Conservation (phyloP, 2,329 filamentous ascomycete species). For the Sclerotinia spermophila region DNA sequence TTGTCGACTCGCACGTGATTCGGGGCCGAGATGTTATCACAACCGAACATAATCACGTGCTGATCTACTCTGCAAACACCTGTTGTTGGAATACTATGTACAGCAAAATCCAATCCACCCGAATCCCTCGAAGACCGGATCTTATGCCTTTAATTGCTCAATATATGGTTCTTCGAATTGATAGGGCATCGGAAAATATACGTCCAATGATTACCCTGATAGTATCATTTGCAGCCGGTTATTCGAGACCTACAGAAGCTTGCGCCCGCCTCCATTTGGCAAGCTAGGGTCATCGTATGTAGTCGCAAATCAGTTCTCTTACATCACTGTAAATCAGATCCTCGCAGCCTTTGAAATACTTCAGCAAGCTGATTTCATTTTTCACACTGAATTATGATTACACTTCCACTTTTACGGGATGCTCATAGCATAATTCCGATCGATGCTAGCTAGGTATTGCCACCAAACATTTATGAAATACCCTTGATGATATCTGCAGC, state of each 20-base stretch:
- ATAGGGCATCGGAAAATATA: not conserved
- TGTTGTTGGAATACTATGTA: not conserved
- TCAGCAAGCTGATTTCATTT: not conserved
- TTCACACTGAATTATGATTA: not conserved
- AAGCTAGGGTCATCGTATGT: no score
- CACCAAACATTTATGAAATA: not conserved
- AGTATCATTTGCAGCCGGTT: not conserved
- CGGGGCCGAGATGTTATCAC: not conserved
- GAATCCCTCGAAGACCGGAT: not conserved
- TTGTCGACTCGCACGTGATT: no score
- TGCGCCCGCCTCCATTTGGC: no score
- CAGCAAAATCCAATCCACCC: not conserved
- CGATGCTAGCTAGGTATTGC: not conserved
- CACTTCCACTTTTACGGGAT: not conserved
- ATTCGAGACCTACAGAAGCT: no score
- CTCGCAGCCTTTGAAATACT: not conserved
- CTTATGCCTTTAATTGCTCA: not conserved
- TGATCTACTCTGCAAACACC: not conserved
- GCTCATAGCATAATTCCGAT: not conserved
- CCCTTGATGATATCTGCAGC: not conserved
- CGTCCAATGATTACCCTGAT: not conserved
- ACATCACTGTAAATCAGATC: not conserved
- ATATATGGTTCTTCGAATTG: not conserved
- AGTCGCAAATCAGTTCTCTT: not conserved
- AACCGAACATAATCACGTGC: no score